Conservation (phyloP, 257 asterid genomes). For the Nicotiana tabacum region DNA sequence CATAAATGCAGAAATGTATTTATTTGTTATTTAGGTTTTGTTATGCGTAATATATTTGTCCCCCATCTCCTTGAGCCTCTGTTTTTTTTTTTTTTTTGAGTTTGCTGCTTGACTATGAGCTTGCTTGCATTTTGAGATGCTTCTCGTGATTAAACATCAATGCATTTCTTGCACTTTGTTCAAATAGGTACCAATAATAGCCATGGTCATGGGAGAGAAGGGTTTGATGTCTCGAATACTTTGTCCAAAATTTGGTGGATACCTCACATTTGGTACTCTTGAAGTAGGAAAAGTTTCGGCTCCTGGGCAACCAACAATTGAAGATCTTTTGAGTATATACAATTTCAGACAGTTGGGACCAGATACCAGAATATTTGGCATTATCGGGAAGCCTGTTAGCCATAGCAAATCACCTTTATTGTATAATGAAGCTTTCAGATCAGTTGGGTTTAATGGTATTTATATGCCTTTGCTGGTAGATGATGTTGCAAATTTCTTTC, state of each 20-base stretch:
- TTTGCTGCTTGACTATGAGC: neutral
- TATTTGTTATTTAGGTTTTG: neutral
- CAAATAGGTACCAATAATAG: constrained; percentile 77
- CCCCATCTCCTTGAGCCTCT: neutral
- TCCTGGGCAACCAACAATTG: constrained; percentile 95
- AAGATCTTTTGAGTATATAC: constrained; percentile 69
- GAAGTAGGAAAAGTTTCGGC: constrained; percentile 88
- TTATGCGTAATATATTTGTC: neutral
- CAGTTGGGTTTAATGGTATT: constrained; percentile 69
- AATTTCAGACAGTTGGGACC: constrained; percentile 71
- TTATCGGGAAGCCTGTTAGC: constrained; percentile 90
- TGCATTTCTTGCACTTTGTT: constrained; percentile 12
- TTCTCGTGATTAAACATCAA: neutral
- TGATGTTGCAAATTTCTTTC: constrained; percentile 53
- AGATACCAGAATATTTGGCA: constrained; percentile 82
- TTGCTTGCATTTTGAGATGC: neutral
- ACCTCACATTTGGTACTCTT: constrained; percentile 88
- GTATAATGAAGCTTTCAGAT: constrained; percentile 73
- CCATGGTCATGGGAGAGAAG: constrained; percentile 98
- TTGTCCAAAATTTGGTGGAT: constrained; percentile 94
- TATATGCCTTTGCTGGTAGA: constrained; percentile 80
- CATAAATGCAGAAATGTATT: neutral
- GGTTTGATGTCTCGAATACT: constrained; percentile 86
- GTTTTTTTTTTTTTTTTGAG: neutral
- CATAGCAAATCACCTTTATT: constrained; percentile 96